Conservation (phyloP, 805 yeast species). For the Kodamaea jinghongensis region DNA sequence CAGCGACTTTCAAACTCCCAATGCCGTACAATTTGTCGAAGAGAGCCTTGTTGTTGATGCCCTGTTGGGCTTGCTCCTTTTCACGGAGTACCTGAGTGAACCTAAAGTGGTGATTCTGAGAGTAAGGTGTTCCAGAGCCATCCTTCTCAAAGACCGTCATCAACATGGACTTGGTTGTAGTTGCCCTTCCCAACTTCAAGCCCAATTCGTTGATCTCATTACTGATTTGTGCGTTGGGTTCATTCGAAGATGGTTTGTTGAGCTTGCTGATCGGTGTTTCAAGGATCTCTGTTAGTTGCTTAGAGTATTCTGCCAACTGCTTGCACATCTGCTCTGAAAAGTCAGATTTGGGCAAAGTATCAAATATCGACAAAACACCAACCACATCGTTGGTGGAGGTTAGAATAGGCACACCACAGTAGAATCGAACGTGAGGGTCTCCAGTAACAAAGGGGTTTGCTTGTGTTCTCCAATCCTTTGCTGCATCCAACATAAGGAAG, state of each 20-base stretch:
- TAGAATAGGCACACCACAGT: slow-evolving; percentile 61
- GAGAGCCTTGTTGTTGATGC: slow-evolving; percentile 26
- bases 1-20: slow-evolving; percentile 46
- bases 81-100: slow-evolving; percentile 26
- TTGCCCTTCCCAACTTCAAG: slow-evolving; percentile 54
- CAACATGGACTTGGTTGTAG: slow-evolving; percentile 37
- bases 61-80: slow-evolving; percentile 2
- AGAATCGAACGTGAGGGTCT: slow-evolving; percentile 57
- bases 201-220: slow-evolving; percentile 30
- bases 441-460: slow-evolving; percentile 64
- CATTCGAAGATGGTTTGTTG: not conserved
- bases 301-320: slow-evolving; percentile 36
- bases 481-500: slow-evolving; percentile 57
- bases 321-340: slow-evolving; percentile 35
- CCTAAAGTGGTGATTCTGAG: slow-evolving; percentile 46
- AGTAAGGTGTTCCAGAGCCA: slow-evolving; percentile 63
- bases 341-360: slow-evolving; percentile 37
- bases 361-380: slow-evolving; percentile 62
- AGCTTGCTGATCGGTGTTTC: slow-evolving; percentile 25
- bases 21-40: slow-evolving; percentile 33
- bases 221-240: slow-evolving; percentile 2
- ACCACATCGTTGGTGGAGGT: slow-evolving; percentile 40
- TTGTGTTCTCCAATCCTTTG: slow-evolving; percentile 67
- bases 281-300: slow-evolving; percentile 42
- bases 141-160: slow-evolving; percentile 57